Evolutionary conservation across 805 yeast genomes (phyloP).

Genomic region (Saccharomyces mikatae): DNA sequence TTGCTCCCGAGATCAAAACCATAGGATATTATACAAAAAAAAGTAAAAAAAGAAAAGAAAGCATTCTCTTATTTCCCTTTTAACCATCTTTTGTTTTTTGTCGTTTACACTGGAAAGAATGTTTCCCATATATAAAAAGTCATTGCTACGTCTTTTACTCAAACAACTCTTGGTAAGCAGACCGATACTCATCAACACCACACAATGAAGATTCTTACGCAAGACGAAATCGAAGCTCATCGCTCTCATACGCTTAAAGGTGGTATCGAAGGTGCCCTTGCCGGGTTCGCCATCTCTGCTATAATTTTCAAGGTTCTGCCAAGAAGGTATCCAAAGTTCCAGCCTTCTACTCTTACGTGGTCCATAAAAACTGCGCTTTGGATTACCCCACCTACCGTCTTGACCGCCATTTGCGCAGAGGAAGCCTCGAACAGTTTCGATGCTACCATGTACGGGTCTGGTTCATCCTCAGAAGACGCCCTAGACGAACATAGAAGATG

Average conservation of each 20-base stretch:
- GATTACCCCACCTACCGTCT: constrained; percentile 58
- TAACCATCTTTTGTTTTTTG: neutral
- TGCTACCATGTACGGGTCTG: constrained; percentile 46
- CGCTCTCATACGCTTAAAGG: constrained; percentile 49
- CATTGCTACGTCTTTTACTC: neutral
- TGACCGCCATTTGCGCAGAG: constrained; percentile 61
- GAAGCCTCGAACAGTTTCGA: constrained; percentile 63
- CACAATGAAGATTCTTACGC: constrained; percentile 57
- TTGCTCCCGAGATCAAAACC: neutral
- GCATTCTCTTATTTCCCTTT: neutral
- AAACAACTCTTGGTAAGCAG: neutral
- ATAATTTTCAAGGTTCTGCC: constrained; percentile 47
- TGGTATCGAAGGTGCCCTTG: constrained; percentile 49
- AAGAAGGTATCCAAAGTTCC: constrained; percentile 38
- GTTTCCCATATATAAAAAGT: neutral
- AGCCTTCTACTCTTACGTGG: constrained; percentile 39
- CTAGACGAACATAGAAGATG: constrained; percentile 45
- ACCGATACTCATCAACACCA: neutral
- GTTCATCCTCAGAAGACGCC: constrained; percentile 29
- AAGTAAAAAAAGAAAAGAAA: neutral
- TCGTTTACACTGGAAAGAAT: neutral
- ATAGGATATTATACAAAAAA: neutral
- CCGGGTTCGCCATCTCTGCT: constrained; percentile 51
- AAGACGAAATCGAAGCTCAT: constrained; percentile 63
- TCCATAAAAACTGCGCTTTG: constrained; percentile 56